These are phyloP conservation scores for Annulohypoxylon stygium DNA, from an alignment of 495 filamentous ascomycete species.

Conservation along the genomic window DNA sequence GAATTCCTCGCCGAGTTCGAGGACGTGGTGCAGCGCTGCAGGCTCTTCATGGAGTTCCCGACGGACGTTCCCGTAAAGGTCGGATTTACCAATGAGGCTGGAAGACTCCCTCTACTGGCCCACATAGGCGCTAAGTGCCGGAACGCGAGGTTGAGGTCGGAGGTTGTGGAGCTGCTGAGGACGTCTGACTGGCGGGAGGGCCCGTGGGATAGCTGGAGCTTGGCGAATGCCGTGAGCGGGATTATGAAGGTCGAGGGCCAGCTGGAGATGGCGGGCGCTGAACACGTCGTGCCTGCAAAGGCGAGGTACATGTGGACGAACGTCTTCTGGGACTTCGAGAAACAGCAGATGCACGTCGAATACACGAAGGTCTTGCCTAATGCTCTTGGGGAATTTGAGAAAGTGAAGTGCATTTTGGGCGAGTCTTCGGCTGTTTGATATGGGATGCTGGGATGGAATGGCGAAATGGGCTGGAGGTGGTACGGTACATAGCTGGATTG, in stretches of 20 bases:
- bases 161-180: slow-evolving; percentile 34
- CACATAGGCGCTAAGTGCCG: slow-evolving; percentile 45
- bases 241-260: slow-evolving; percentile 45
- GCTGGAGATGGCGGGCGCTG: slow-evolving; percentile 10
- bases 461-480: neutral
- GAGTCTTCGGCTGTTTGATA: neutral
- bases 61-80: slow-evolving; percentile 13
- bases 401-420: slow-evolving; percentile 57
- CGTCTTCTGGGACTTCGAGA: slow-evolving; percentile 47
- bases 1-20: slow-evolving; percentile 42
- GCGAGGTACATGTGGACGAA: slow-evolving; percentile 45
- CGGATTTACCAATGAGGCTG: slow-evolving; percentile 41
- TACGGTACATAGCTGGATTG: neutral
- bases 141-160: slow-evolving; percentile 21
- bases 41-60: slow-evolving; percentile 28
- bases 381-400: slow-evolving; percentile 54
- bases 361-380: slow-evolving; percentile 42
- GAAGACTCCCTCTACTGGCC: slow-evolving; percentile 33
- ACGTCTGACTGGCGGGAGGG: slow-evolving; percentile 39
- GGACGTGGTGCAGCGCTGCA: slow-evolving; percentile 39
- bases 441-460: slow-evolving; percentile 4
- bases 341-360: slow-evolving; percentile 41
- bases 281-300: slow-evolving; percentile 8
- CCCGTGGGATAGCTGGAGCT: slow-evolving; percentile 41
- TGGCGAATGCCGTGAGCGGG: slow-evolving; percentile 32